Evolutionary conservation across 1,284 basidiomycete genomes (phyloP).

Genomic region (Trichosporon inkin): DNA sequence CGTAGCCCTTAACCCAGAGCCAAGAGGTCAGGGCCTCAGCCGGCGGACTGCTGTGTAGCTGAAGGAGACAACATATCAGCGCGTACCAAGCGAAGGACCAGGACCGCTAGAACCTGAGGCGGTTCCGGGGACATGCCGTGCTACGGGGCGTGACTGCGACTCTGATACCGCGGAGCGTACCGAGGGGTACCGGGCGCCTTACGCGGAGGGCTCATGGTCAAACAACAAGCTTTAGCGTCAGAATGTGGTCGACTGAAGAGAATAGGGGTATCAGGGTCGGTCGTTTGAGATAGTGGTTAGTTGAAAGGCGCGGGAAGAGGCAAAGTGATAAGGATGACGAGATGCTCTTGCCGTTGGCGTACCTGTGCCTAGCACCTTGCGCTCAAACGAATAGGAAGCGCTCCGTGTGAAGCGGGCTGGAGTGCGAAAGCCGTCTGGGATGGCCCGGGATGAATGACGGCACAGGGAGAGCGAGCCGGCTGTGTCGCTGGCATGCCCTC

Average conservation of each 20-base stretch:
- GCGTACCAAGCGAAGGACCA: neutral
- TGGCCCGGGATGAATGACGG: no score
- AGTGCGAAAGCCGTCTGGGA: no score
- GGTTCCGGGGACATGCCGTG: neutral
- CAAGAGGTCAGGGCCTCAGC: neutral
- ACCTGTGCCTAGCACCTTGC: no score
- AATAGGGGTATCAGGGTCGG: neutral
- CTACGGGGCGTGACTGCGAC: neutral
- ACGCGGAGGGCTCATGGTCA: neutral
- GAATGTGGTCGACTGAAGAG: neutral
- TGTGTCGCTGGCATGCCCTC: no score
- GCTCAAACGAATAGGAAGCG: no score
- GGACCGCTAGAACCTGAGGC: neutral
- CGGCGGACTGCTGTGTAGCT: neutral
- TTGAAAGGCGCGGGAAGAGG: neutral
- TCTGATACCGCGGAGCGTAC: neutral
- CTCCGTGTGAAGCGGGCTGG: no score
- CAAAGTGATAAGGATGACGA: neutral
- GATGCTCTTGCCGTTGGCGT: neutral
- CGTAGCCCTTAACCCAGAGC: neutral
- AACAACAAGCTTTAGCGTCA: neutral
- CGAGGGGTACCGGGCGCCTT: neutral
- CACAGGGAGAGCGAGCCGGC: no score
- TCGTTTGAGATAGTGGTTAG: neutral
- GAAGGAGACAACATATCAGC: neutral